Evolutionary conservation across 202 grass and related monocot species (phyloP).

Genomic region (Zizania palustris): DNA sequence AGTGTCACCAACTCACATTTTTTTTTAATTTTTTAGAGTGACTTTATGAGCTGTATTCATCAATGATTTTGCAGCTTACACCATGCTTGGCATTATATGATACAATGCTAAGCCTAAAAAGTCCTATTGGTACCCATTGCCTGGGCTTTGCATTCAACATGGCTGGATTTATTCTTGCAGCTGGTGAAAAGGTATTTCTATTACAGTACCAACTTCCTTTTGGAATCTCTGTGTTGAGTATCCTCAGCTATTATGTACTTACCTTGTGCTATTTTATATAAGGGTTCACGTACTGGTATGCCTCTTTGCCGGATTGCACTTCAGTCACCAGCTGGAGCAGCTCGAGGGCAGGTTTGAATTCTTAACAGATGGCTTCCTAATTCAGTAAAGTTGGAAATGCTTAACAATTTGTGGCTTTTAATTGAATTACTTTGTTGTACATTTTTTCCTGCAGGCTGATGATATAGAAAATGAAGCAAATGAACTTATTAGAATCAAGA

Average conservation of each 20-base stretch:
- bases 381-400: background rate
- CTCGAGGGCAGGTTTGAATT: constrained; percentile 76
- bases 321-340: constrained; percentile 87
- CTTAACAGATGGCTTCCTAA: constrained; percentile 7
- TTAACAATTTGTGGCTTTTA: background rate
- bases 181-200: constrained; percentile 76
- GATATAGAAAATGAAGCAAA: constrained; percentile 88
- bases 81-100: constrained; percentile 93
- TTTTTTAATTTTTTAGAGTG: background rate
- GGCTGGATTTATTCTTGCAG: constrained; percentile 90
- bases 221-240: background rate
- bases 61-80: constrained; percentile 64
- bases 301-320: constrained; percentile 76
- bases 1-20: background rate
- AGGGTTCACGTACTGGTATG: constrained; percentile 83
- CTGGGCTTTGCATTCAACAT: constrained; percentile 93
- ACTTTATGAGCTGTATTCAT: constrained; percentile 13
- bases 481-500: constrained; percentile 76
- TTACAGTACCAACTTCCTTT: constrained; percentile 9
- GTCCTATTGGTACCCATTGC: constrained; percentile 75
- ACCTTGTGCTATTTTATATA: constrained; percentile 24
- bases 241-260: constrained; percentile 7
- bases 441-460: constrained; percentile 59
- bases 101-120: constrained; percentile 89
- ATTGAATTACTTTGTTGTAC: constrained; percentile 1